A percentile compares a stretch with the other conserved stretches of the same genome.
phyloP scores from a whole-genome alignment of 805 yeast genomes.

The Ogataea kodamae region DNA sequence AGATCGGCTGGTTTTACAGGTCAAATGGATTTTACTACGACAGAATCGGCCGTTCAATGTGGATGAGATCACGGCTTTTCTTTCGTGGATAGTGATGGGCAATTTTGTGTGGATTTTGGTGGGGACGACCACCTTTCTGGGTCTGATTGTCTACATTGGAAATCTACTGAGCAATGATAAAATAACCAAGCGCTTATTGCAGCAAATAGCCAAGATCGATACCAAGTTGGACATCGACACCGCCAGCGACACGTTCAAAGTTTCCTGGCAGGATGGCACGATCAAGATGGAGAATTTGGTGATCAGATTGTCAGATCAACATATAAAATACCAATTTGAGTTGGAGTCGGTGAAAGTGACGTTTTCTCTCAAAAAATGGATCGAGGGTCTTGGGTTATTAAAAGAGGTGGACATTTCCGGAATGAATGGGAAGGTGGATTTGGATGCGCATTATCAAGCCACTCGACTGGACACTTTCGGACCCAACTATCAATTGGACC shows the following conservation, averaged over 20 bases:
- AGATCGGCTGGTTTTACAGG: slow-evolving; percentile 15
- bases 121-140: slow-evolving; percentile 56
- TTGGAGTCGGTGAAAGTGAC: slow-evolving; percentile 43
- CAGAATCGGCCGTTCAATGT: slow-evolving; percentile 46
- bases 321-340: slow-evolving; percentile 32
- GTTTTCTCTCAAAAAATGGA: slow-evolving; percentile 52
- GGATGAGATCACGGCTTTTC: slow-evolving; percentile 52
- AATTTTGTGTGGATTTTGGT: slow-evolving; percentile 50
- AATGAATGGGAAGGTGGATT: slow-evolving; percentile 36
- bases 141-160: slow-evolving; percentile 43
- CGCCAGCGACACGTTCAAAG: slow-evolving; percentile 34
- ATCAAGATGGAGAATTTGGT: slow-evolving; percentile 42
- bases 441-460: slow-evolving; percentile 15
- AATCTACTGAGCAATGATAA: slow-evolving; percentile 33
- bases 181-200: slow-evolving; percentile 26
- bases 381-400: slow-evolving; percentile 51
- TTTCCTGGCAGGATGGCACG: slow-evolving; percentile 48
- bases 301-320: slow-evolving; percentile 21
- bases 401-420: slow-evolving; percentile 48
- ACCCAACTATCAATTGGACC: slow-evolving; percentile 37
- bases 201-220: slow-evolving; percentile 32
- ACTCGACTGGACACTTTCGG: slow-evolving; percentile 24
- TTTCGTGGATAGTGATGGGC: slow-evolving; percentile 57
- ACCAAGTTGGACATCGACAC: slow-evolving; percentile 29
- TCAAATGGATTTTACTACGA: slow-evolving; percentile 47